Base-by-base conservation (phyloP, 768 basidiomycete genomes). In the Gyrodon lividus region DNA sequence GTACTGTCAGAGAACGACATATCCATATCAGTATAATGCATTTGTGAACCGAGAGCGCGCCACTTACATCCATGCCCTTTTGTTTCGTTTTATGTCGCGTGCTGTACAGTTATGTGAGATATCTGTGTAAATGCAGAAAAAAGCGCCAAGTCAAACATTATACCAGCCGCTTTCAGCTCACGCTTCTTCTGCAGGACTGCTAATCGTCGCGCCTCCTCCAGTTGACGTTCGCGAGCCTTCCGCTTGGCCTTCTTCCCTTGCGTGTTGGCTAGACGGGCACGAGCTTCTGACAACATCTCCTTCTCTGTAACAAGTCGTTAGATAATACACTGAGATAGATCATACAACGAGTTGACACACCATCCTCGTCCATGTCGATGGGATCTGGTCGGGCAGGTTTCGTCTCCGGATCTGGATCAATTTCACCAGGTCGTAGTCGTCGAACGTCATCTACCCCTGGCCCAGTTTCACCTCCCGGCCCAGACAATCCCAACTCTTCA, bases 281-380 rank as follows among this genome's bases (percentile, higher is more conserved):
- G 87, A 24, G 97, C 97, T 70, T 99, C 97, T 1, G 97, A 98
- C 62, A 99, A 74, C 97, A 99, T 98, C 70, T 98, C 97, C 84
- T 98, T 98, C 72, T 98, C 94, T 93, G 60, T 23, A 57, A 42
- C 17, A 33, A 54, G 51, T 6, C 20, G 43, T 56, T 35, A 61
- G 24, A 41, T 24, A 50, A 4, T 12, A 9, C 5, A 14, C 12
- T 14, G 37, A 1, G 23, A 33, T 17, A 20, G 12, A 3, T n/a
- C 41, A 34, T 3, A 16, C 20, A 5, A 20, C 20, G 8, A n/a
- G 10, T 14, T 0, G 31, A 73, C 81, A 51, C 57, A 88, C 92
- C 95, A 65, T 98, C 97, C 73, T 99, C 97, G 66, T 99, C 97
- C 97, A 99, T 99, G 72, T 99, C 97, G 60, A 98, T 98, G 6